Evolutionary conservation across 2,329 filamentous ascomycete genomes (phyloP).

Genomic region (Chrysosporium queenslandicum): DNA sequence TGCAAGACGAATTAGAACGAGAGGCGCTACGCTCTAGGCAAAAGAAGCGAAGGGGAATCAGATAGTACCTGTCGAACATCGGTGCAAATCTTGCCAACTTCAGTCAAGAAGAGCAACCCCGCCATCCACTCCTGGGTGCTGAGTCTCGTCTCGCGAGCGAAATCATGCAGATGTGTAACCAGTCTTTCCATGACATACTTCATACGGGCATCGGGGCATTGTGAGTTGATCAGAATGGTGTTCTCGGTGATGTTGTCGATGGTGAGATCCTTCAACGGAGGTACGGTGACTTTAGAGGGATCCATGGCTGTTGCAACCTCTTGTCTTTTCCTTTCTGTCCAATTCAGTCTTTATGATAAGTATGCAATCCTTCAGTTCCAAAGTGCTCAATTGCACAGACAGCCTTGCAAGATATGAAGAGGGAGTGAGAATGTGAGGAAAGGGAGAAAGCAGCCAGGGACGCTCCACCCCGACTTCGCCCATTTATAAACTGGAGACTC

Average conservation of each 20-base stretch:
- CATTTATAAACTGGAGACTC: not conserved
- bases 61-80: slow-evolving; percentile 54
- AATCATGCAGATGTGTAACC: slow-evolving; percentile 70
- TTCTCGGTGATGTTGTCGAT: slow-evolving; percentile 28
- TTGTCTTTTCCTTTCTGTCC: not conserved
- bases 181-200: slow-evolving; percentile 64
- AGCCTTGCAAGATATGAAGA: not conserved
- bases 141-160: slow-evolving; percentile 66
- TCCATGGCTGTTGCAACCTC: slow-evolving; percentile 32
- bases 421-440: not conserved
- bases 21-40: not conserved
- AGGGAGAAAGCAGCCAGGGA: not conserved
- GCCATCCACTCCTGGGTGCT: slow-evolving; percentile 71
- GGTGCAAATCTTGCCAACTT: slow-evolving; percentile 61
- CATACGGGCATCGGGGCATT: slow-evolving; percentile 53
- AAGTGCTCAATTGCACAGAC: not conserved
- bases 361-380: not conserved
- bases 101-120: slow-evolving; percentile 60
- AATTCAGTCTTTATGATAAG: not conserved
- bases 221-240: slow-evolving; percentile 59
- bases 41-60: not conserved
- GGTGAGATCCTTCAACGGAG: slow-evolving; percentile 26
- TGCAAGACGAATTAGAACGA: slow-evolving; percentile 27
- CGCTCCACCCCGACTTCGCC: no score
- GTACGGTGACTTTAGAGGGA: slow-evolving; percentile 34